These are phyloP conservation scores for Mrakiaceae sp. DNA, from an alignment of 1,284 basidiomycete genomes.

Conservation along the genomic window DNA sequence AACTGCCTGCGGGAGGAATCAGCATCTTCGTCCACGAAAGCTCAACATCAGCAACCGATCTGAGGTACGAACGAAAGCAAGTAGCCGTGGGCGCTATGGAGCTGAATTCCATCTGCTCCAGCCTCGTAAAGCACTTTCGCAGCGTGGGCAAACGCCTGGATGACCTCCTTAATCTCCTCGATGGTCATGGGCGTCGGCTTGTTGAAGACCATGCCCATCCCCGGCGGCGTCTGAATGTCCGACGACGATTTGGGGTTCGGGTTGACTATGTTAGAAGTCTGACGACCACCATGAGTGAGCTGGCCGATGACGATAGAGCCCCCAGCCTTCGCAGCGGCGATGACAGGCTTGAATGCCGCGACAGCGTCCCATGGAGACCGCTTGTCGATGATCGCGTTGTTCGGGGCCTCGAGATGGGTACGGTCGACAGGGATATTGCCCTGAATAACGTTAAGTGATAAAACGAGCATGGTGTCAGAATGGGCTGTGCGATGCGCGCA, in stretches of 20 bases:
- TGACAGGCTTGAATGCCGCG: constrained; percentile 30
- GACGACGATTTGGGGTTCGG: constrained; percentile 30
- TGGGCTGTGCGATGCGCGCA: too few species aligned
- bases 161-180: constrained; percentile 31
- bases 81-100: constrained; percentile 31
- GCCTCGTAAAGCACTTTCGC: constrained; percentile 32
- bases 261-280: constrained; percentile 23
- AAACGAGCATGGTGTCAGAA: too few species aligned
- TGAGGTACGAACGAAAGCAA: background rate
- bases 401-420: constrained; percentile 26
- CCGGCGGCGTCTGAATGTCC: constrained; percentile 23
- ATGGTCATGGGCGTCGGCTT: constrained; percentile 28
- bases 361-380: constrained; percentile 22
- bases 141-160: constrained; percentile 33
- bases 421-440: constrained; percentile 30
- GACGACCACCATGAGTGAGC: constrained; percentile 16
- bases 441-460: constrained; percentile 18
- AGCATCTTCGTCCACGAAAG: background rate
- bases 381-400: constrained; percentile 28
- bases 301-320: constrained; percentile 38
- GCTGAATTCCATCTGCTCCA: constrained; percentile 33
- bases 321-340: constrained; percentile 34
- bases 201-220: background rate
- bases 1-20: constrained; percentile 21
- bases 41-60: background rate